These are phyloP conservation scores for Hirschioporus abietinus DNA, from an alignment of 768 basidiomycete genomes.

Conservation along the genomic window DNA sequence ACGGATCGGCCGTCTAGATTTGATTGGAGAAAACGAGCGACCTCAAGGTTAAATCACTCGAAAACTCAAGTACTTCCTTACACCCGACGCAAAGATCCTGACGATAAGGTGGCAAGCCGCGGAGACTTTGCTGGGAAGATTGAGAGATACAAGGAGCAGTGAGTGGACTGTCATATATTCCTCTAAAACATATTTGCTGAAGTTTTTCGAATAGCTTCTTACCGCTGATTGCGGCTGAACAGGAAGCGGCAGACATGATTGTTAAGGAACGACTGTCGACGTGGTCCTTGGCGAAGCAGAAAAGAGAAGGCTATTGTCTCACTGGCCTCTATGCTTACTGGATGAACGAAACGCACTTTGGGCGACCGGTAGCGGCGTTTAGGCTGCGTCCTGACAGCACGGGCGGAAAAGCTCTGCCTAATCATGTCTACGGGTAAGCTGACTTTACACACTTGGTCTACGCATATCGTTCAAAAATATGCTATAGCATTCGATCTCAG, in stretches of 20 bases:
- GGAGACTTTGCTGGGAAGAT: conserved; percentile 39
- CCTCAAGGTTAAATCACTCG: conserved; percentile 32
- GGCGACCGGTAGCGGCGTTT: conserved; percentile 64
- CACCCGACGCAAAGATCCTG: conserved; percentile 9
- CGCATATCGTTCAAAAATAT: conserved; percentile 7
- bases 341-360: conserved; percentile 58
- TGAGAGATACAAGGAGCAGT: conserved; percentile 52
- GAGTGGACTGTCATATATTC: conserved; percentile 15
- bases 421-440: conserved; percentile 67
- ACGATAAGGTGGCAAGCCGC: conserved; percentile 7
- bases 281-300: conserved; percentile 58
- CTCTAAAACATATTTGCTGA: not conserved
- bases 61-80: conserved; percentile 8
- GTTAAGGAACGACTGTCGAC: conserved; percentile 58
- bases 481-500: conserved; percentile 60
- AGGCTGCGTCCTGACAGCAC: conserved; percentile 39
- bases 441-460: not conserved
- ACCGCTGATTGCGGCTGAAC: conserved; percentile 49
- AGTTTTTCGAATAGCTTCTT: conserved; percentile 35
- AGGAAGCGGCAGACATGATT: conserved; percentile 54
- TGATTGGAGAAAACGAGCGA: conserved; percentile 57
- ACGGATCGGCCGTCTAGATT: conserved; percentile 31
- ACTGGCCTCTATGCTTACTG: conserved; percentile 64
- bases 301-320: conserved; percentile 69
- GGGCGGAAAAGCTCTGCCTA: conserved; percentile 49